Evolutionary conservation across 441 rosid species (phyloP).

Genomic region (Mallotus repandus): DNA sequence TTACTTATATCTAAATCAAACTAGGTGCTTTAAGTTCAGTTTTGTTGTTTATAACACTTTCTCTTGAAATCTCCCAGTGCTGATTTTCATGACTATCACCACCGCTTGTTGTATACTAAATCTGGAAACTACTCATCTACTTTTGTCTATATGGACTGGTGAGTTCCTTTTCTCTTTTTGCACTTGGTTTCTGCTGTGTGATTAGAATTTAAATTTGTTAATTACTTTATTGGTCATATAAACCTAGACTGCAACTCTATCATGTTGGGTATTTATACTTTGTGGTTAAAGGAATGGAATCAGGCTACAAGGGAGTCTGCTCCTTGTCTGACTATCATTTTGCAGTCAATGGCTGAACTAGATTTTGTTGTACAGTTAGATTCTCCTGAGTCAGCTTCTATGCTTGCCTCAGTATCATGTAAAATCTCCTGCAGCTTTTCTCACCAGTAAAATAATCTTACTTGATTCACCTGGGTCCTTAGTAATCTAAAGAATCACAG

Average conservation of each 20-base stretch:
- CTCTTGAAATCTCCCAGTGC: constrained; percentile 44
- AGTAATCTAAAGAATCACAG: no score
- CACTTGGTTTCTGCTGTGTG: constrained; percentile 1
- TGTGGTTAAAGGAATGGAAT: constrained; percentile 10
- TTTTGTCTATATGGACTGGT: constrained; percentile 96
- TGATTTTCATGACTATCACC: constrained; percentile 98
- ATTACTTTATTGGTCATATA: neutral
- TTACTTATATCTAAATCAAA: neutral
- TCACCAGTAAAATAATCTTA: neutral
- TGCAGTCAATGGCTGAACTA: neutral
- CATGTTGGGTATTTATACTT: neutral
- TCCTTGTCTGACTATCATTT: neutral
- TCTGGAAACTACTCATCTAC: constrained; percentile 97
- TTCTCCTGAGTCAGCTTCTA: neutral
- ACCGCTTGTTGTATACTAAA: constrained; percentile 89
- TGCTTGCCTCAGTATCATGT: constrained; percentile 6
- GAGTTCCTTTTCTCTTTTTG: constrained; percentile 27
- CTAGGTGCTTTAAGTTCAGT: neutral
- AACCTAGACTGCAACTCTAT: neutral
- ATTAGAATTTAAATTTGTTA: neutral
- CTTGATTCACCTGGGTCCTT: neutral
- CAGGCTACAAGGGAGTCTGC: neutral
- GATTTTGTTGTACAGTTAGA: neutral
- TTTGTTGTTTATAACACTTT: constrained; percentile 16
- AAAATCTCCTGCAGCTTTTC: neutral